Base-by-base conservation (phyloP, 768 basidiomycete genomes). In the Mycena floridula region DNA sequence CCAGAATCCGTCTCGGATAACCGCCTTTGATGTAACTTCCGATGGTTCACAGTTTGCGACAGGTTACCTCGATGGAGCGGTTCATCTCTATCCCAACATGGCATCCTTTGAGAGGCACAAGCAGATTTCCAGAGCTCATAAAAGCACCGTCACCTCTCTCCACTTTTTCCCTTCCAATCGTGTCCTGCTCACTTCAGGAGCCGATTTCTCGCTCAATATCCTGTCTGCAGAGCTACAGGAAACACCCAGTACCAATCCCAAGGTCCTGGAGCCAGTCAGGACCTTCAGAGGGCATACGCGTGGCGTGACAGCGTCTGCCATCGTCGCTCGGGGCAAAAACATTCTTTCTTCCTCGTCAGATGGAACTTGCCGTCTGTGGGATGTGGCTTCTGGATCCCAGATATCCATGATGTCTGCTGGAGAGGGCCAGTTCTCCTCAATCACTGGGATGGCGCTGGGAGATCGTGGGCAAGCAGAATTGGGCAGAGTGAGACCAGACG, bases 121-220 rank as follows among this genome's bases (percentile, higher is more conserved):
- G 58, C 18, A 39, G 22, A 63, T 59, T 18, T 64, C 68, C 21
- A 63, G 62, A 45, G 61, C 70, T 1, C 78, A 82, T 51, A 60
- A 75, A 16, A 79, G 76, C 60, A 71, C 72, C 1, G 66, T 78
- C n/a, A 74, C 74, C 2, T 69, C 72, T 18, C 60, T 83, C 22
- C 69, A 67, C 35, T 84, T 82, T 68, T 84, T 86, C 61, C 84
- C 84, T 2, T 85, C 82, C 0, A 81, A 76, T 9, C 69, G 80
- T 30, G 87, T 89, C 13, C 66, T 89, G 2, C 71, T 93, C 8
- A 77, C 85, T 5, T 69, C 80, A 0, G 79, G 83, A 1, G 74
- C 75, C 4, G 86, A 89, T 58, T 82, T 88, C 52, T 66, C 76
- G 0, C 60, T 90, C 3, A 65, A 76, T 21, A 73, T 93, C 47